Evolutionary conservation across 371 early-diverging fungal genomes (phyloP).

Genomic region (Mucor indicus): DNA sequence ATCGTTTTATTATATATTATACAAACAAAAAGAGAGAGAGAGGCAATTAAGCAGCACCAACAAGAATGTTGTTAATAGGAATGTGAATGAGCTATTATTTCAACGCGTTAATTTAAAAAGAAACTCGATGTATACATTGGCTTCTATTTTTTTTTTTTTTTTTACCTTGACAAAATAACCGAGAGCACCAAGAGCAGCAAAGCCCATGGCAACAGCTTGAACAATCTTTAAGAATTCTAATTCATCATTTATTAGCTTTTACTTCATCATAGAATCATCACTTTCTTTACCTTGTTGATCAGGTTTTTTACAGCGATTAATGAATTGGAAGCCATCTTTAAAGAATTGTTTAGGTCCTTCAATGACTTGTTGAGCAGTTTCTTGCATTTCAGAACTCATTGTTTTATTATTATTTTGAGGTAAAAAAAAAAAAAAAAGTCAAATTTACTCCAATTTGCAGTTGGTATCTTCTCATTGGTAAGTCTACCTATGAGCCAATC

Average conservation of each 20-base stretch:
- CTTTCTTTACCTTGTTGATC: slow-evolving; percentile 81
- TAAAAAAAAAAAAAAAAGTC: slow-evolving; percentile 11
- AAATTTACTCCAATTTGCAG: not conserved
- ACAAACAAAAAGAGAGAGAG: not conserved
- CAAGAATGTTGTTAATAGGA: slow-evolving; percentile 99
- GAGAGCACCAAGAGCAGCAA: slow-evolving; percentile 96
- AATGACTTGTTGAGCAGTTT: slow-evolving; percentile 55
- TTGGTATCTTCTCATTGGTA: slow-evolving; percentile 12
- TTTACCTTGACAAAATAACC: slow-evolving; percentile 94
- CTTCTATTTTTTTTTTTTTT: not conserved
- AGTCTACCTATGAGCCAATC: slow-evolving; percentile 5
- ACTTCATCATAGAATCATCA: not conserved
- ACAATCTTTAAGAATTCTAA: slow-evolving; percentile 92
- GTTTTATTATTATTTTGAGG: too few species aligned
- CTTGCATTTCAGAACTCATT: slow-evolving; percentile 49
- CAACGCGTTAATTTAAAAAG: slow-evolving; percentile 4
- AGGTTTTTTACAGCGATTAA: slow-evolving; percentile 96
- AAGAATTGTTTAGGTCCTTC: slow-evolving; percentile 89
- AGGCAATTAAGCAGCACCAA: slow-evolving; percentile 60
- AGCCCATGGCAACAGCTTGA: slow-evolving; percentile 94
- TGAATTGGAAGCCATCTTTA: slow-evolving; percentile 86
- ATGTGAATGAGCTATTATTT: slow-evolving; percentile 85
- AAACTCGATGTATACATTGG: not conserved
- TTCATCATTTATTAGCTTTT: not conserved
- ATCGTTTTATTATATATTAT: too few species aligned